Conservation (phyloP, 2,329 filamentous ascomycete species). For the Epichloe gansuensis region DNA sequence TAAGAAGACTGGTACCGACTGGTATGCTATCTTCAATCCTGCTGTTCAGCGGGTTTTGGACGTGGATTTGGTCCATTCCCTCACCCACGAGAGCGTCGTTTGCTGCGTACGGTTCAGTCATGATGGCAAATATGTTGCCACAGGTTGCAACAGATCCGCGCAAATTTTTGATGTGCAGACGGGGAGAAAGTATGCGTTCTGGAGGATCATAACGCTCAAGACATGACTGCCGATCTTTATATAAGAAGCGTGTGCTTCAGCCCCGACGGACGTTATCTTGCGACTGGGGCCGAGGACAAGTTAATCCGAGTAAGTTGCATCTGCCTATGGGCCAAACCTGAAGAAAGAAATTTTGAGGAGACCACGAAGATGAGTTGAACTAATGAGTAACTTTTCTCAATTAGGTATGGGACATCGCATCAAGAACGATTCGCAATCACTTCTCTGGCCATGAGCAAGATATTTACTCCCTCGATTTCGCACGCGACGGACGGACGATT, state of each 20-base stretch:
- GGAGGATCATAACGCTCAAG: conserved; percentile 69
- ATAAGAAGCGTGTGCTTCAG: conserved; percentile 98
- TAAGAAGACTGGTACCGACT: conserved; percentile 83
- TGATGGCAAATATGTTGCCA: conserved; percentile 91
- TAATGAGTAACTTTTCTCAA: conserved; percentile 6
- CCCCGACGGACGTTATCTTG: conserved; percentile 84
- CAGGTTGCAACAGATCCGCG: conserved; percentile 96
- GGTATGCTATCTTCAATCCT: conserved; percentile 96
- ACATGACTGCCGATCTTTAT: conserved; percentile 84
- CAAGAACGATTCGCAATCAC: conserved; percentile 73
- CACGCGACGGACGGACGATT: conserved; percentile 84
- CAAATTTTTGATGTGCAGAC: conserved; percentile 92
- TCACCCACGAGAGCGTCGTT: conserved; percentile 89
- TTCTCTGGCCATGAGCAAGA: conserved; percentile 98
- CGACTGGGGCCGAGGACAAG: conserved; percentile 95
- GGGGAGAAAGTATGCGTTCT: conserved; percentile 77
- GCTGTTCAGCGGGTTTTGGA: conserved; percentile 80
- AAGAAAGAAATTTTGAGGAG: too few relatives aligned
- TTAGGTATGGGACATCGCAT: conserved; percentile 88
- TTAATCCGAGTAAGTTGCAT: conserved; percentile 65
- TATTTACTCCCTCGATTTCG: conserved; percentile 94
- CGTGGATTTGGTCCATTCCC: conserved; percentile 85
- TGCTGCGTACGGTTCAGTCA: conserved; percentile 96
- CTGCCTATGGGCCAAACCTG: not conserved
- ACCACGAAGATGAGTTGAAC: not conserved